Conservation (phyloP, 306 rosid species). For the Gastrolobium bilobum region DNA sequence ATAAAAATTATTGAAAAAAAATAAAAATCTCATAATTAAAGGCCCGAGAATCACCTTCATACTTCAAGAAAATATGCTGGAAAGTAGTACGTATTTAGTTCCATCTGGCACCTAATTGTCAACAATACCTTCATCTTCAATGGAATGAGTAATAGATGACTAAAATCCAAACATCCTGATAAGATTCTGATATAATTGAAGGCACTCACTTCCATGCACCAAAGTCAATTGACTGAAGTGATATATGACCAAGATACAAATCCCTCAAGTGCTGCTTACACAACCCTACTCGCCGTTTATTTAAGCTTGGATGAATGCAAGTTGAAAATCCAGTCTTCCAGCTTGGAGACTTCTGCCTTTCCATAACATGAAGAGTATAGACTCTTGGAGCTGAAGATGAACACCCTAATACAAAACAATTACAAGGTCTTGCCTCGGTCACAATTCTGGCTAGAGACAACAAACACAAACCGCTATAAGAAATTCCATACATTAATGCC, state of each 20-base stretch:
- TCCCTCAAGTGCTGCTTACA: constrained; percentile 81
- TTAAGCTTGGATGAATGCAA: constrained; percentile 91
- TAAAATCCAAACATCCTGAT: constrained; percentile 36
- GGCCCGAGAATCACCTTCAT: constrained; percentile 56
- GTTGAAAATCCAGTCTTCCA: constrained; percentile 94
- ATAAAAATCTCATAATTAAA: constrained; percentile 8
- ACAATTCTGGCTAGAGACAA: constrained; percentile 86
- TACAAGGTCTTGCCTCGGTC: constrained; percentile 77
- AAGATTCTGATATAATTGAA: constrained; percentile 40
- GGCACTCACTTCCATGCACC: constrained; percentile 78
- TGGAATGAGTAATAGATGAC: constrained; percentile 24
- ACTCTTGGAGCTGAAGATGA: constrained; percentile 74
- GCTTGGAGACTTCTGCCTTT: constrained; percentile 90
- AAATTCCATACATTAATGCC: constrained; percentile 84
- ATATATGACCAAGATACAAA: constrained; percentile 82
- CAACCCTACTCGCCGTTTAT: constrained; percentile 75
- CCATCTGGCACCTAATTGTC: constrained; percentile 63
- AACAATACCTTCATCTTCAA: constrained; percentile 71
- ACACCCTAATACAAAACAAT: constrained; percentile 84
- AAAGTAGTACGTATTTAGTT: constrained; percentile 50
- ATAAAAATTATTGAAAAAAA: constrained; percentile 29
- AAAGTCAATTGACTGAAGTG: constrained; percentile 87
- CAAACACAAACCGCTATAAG: constrained; percentile 76
- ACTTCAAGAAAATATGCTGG: constrained; percentile 60
- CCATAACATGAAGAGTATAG: constrained; percentile 90